These are phyloP conservation scores for Pseudogymnoascus sp. DNA, from an alignment of 2,329 filamentous ascomycete genomes.

Conservation along the genomic window DNA sequence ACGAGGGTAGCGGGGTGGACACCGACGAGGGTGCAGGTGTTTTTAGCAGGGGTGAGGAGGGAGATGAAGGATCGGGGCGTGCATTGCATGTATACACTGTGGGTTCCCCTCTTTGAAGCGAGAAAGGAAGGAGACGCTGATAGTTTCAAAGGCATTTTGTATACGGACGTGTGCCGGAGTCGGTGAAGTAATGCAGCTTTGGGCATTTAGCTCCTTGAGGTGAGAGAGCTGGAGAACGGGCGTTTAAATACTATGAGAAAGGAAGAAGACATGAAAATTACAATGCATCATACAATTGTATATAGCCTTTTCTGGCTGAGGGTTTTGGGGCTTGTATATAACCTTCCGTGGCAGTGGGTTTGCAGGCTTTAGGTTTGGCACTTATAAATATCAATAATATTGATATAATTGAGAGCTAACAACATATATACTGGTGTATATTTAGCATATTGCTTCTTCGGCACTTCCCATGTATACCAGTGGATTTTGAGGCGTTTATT, in stretches of 20 bases:
- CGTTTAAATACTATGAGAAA: background rate
- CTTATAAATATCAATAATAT: background rate
- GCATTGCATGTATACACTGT: conserved; percentile 26
- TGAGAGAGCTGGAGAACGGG: background rate
- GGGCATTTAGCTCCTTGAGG: background rate
- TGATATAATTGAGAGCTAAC: no score
- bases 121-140: background rate
- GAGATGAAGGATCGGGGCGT: conserved; percentile 28
- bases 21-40: conserved; percentile 28
- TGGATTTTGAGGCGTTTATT: no score
- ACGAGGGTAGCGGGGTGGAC: conserved; percentile 31
- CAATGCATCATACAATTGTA: background rate
- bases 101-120: background rate
- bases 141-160: background rate
- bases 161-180: conserved; percentile 5
- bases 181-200: background rate
- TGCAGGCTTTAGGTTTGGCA: background rate
- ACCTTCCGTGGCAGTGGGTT: background rate
- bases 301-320: background rate
- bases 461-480: no score
- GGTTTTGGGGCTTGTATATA: background rate
- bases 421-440: no score
- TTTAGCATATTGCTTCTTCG: no score
- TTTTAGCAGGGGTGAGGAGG: conserved; percentile 29
- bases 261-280: background rate